These are phyloP conservation scores for Heliamphora exappendiculata DNA, from an alignment of 148 eudicot species.

Conservation along the genomic window DNA sequence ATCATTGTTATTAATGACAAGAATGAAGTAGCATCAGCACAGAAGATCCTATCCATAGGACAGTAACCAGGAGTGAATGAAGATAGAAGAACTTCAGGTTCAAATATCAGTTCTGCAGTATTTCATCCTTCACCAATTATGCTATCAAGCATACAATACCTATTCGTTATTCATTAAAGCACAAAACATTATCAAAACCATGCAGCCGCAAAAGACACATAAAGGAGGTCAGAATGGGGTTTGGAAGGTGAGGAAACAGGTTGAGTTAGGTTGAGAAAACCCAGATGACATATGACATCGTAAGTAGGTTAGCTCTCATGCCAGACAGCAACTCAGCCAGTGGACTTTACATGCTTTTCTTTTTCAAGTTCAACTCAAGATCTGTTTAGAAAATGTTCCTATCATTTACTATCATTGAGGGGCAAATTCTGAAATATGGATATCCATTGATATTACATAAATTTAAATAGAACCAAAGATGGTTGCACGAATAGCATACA, in stretches of 20 bases:
- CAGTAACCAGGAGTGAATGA: not conserved
- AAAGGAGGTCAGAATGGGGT: not conserved
- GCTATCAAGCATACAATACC: not conserved
- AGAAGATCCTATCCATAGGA: not conserved
- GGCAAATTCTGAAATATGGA: too few relatives aligned
- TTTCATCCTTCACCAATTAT: not conserved
- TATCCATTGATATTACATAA: too few relatives aligned
- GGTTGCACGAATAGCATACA: too few relatives aligned
- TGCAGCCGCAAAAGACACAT: too few relatives aligned
- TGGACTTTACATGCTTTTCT: too few relatives aligned
- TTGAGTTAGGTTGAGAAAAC: not conserved
- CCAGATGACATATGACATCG: too few relatives aligned
- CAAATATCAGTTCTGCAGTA: not conserved
- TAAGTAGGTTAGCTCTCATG: too few relatives aligned
- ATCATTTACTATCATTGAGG: too few relatives aligned
- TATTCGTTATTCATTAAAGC: not conserved
- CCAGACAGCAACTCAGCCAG: too few relatives aligned
- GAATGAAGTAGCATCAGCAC: not conserved
- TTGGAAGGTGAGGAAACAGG: not conserved
- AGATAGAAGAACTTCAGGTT: constrained; percentile 2
- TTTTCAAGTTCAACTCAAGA: too few relatives aligned
- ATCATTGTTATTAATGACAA: not conserved
- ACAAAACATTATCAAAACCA: not conserved
- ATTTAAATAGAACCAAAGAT: too few relatives aligned
- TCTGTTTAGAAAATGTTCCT: too few relatives aligned